A percentile compares a stretch with the other conserved stretches of the same genome.
phyloP scores from a whole-genome alignment of 2,329 filamentous ascomycete genomes.

The Blastomyces gilchristii region DNA sequence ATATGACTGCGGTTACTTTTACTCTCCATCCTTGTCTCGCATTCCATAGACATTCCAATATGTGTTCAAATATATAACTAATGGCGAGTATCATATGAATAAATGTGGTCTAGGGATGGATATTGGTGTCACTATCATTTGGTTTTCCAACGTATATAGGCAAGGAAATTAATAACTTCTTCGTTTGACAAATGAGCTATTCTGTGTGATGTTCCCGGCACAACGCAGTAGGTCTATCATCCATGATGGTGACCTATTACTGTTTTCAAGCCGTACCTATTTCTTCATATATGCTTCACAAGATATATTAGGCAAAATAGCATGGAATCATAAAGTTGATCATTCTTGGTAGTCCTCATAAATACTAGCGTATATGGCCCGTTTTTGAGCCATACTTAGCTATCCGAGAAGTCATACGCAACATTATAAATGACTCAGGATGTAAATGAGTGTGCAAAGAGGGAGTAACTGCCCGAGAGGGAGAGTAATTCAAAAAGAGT shows the following conservation, averaged over 20 bases:
- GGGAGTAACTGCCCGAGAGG: neutral
- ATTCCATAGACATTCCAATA: neutral
- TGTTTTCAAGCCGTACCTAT: neutral
- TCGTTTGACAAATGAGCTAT: no score
- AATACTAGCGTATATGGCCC: neutral
- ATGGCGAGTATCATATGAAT: neutral
- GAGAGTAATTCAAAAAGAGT: neutral
- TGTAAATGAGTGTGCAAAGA: neutral
- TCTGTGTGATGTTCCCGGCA: no score
- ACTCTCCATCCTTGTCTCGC: neutral
- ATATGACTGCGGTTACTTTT: no score
- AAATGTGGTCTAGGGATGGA: neutral
- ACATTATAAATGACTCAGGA: neutral
- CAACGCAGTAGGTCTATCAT: no score
- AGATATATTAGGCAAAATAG: neutral
- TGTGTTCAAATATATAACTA: neutral
- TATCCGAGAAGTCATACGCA: neutral
- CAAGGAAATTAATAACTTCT: neutral
- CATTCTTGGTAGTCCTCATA: neutral
- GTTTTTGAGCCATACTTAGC: neutral
- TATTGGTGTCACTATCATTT: neutral
- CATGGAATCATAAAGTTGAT: neutral
- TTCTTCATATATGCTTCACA: neutral
- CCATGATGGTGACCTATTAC: neutral
- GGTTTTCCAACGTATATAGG: neutral